Base-by-base conservation (phyloP, 1,284 basidiomycete species). In the Ceratobasidium sp. region DNA sequence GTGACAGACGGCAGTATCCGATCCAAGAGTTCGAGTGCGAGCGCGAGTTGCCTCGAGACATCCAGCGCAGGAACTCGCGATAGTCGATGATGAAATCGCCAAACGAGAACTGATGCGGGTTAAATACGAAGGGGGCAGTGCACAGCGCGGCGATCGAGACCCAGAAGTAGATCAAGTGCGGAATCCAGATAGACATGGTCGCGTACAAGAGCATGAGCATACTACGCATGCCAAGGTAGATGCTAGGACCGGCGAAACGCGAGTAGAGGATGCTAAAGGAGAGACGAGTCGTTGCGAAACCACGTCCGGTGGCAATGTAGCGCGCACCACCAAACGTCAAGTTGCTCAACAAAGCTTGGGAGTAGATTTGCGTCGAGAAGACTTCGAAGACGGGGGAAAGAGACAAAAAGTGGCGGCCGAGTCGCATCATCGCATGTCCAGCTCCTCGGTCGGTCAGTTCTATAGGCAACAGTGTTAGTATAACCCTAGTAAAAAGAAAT, bases 21-120 rank as follows among this genome's bases (percentile, higher is more conserved):
- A 98, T 97, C 96, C 96, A 98, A 4, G 96, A 97, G 85, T 97
- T 98, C 83, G 91, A 94, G 86, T 98, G 96, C n/a, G 95, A 95
- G 28, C 95, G 90, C 69, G 96, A 97, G 86, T 98, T 98, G 78
- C 96, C 96, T 80, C 96, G 91, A 70, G 93, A 96, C 96, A 98
- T 98, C 96, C 96, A 98, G 81, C 96, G 90, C 81, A 98, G 86
- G 88, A 96, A 98, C 86, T 98, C 96, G 82, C 96, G 90, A 85
- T 98, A 98, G 85, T 98, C 96, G 83, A 98, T 95, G 84, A 98
- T 91, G 85, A 97, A 98, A 85, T 98, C 96, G 73, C 95, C 90
- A 84, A 95, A 93, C 38, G 95, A 94, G 86, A 98, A 98, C 85
- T 98, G 96, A 85, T 98, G 96, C 15, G 96, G 96, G 84, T 98